A percentile compares a stretch with the other conserved stretches of the same genome.
Evolutionary conservation across 805 yeast species (phyloP).

Genomic region (Candida adriatica): DNA sequence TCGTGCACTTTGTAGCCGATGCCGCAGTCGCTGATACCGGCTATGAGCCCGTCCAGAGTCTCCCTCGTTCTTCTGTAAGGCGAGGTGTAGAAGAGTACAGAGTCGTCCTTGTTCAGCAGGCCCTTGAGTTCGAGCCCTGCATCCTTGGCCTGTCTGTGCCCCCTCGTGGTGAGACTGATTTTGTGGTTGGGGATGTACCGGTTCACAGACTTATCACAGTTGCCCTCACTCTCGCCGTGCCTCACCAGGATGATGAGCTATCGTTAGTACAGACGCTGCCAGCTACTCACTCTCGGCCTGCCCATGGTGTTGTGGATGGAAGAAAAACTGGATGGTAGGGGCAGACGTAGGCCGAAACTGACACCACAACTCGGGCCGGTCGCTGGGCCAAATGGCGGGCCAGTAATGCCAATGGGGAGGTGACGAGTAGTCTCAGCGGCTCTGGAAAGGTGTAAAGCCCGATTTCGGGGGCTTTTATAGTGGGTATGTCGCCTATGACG

Average conservation of each 20-base stretch:
- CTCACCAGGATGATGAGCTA: conserved; percentile 68
- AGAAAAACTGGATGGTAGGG: too few species aligned
- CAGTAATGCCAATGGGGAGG: too few species aligned
- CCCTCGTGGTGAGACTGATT: conserved; percentile 64
- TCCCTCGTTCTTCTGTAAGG: conserved; percentile 83
- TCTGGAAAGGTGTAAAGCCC: too few species aligned
- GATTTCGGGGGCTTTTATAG: too few species aligned
- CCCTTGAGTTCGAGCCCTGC: conserved; percentile 52
- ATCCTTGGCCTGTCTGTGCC: conserved; percentile 53
- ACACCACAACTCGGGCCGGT: too few species aligned
- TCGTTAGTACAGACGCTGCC: neutral
- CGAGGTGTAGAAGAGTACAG: conserved; percentile 74
- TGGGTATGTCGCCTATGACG: too few species aligned
- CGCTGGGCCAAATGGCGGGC: too few species aligned
- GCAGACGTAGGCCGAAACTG: too few species aligned
- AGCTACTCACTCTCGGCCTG: conserved; percentile 22
- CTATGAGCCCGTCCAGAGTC: conserved; percentile 65
- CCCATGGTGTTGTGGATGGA: too few species aligned
- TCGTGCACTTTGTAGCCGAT: conserved; percentile 58
- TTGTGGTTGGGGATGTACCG: conserved; percentile 73
- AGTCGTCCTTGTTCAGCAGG: conserved; percentile 40
- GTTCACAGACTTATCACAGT: conserved; percentile 77
- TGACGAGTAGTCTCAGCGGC: too few species aligned
- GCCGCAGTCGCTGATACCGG: conserved; percentile 39
- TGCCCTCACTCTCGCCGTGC: conserved; percentile 92